Conservation (phyloP, 2,329 filamentous ascomycete genomes). For the Zelopaecilomyces penicillatus region DNA sequence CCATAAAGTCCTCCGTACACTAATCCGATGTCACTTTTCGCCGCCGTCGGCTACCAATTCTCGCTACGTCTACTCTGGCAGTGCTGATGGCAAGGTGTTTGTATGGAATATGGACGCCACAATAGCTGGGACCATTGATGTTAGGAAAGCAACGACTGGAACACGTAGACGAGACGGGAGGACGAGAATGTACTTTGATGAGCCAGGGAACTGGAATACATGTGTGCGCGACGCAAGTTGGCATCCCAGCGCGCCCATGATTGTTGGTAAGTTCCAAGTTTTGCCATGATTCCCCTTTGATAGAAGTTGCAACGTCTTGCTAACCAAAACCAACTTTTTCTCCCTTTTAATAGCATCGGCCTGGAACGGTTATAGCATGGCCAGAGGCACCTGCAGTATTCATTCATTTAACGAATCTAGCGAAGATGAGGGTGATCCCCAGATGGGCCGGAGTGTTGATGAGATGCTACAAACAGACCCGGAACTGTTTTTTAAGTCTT, state of each 20-base stretch:
- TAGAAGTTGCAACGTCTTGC: neutral
- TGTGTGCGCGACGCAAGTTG: conserved; percentile 83
- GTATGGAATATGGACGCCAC: conserved; percentile 94
- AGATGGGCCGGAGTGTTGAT: conserved; percentile 49
- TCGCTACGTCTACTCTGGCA: conserved; percentile 88
- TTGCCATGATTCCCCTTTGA: neutral
- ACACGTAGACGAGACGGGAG: conserved; percentile 48
- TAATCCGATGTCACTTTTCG: conserved; percentile 93
- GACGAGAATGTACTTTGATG: conserved; percentile 49
- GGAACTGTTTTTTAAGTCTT: conserved; percentile 13
- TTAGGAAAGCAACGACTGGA: conserved; percentile 59
- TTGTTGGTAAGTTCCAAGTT: conserved; percentile 47
- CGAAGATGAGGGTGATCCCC: conserved; percentile 55
- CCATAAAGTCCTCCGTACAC: conserved; percentile 77
- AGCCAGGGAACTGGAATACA: conserved; percentile 57
- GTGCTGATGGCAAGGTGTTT: conserved; percentile 80
- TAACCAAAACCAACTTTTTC: conserved; percentile 1
- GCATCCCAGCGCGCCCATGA: conserved; percentile 76
- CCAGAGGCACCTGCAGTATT: conserved; percentile 65
- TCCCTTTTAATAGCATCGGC: conserved; percentile 53
- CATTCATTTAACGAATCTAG: conserved; percentile 67
- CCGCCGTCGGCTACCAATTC: conserved; percentile 79
- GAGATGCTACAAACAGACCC: conserved; percentile 42
- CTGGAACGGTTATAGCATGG: conserved; percentile 71
- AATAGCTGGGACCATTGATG: conserved; percentile 67